A percentile compares a stretch with the other conserved stretches of the same genome.
Conservation (phyloP, 1,139 yeast genomes). For the Blastobotrys proliferans region DNA sequence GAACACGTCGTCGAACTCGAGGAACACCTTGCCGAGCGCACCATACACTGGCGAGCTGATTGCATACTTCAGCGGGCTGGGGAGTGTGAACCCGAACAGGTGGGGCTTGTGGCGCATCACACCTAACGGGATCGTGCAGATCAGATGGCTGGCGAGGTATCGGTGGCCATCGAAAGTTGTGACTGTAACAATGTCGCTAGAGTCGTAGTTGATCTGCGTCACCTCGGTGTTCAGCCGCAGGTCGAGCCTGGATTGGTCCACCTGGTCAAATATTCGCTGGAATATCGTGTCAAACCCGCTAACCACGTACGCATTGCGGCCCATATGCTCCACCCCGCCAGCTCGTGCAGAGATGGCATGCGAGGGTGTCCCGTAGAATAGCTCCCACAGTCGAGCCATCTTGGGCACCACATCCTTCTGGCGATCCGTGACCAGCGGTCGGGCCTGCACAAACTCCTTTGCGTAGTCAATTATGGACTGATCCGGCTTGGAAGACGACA, state of each 20-base stretch:
- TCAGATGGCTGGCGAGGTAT: constrained; percentile 35
- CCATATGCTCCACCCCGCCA: constrained; percentile 62
- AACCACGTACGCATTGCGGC: constrained; percentile 65
- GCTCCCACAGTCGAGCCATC: constrained; percentile 54
- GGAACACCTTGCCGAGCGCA: constrained; percentile 69
- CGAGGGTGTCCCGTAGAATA: constrained; percentile 78
- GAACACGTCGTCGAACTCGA: constrained; percentile 64
- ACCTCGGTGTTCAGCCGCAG: constrained; percentile 47
- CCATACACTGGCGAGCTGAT: constrained; percentile 58
- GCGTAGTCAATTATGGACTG: constrained; percentile 48
- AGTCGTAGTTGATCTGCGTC: constrained; percentile 35
- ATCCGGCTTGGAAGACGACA: constrained; percentile 47
- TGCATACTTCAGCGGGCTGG: constrained; percentile 43
- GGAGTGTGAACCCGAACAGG: constrained; percentile 47
- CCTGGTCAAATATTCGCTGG: constrained; percentile 16
- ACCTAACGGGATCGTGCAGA: constrained; percentile 73
- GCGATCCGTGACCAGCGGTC: constrained; percentile 45
- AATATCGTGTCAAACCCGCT: constrained; percentile 45
- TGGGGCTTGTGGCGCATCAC: constrained; percentile 42
- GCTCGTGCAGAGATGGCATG: constrained; percentile 62
- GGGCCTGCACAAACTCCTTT: constrained; percentile 42
- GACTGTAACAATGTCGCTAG: constrained; percentile 16
- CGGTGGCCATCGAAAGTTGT: constrained; percentile 30
- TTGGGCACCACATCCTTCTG: constrained; percentile 53
- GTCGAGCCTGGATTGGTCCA: constrained; percentile 16